Percentiles rank a stretch among this genome's conserved stretches.
These are phyloP conservation scores for Piper betle DNA, from an alignment of 164 flowering plant genomes.

Conservation along the genomic window DNA sequence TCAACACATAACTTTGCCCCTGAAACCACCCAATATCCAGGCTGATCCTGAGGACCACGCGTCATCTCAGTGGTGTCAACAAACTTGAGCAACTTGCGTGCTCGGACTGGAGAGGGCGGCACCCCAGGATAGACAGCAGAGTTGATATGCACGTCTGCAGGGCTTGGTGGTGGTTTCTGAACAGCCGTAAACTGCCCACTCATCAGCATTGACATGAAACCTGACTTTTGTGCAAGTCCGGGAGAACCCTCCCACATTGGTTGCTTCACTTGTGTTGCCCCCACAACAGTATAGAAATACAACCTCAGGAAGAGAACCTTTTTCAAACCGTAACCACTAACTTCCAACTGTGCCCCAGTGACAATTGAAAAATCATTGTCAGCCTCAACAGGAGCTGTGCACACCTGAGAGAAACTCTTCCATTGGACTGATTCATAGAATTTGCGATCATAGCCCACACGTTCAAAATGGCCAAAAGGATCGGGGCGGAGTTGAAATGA, in stretches of 20 bases:
- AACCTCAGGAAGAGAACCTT: slow-evolving; percentile 69
- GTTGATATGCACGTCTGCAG: slow-evolving; percentile 79
- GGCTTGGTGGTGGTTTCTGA: slow-evolving; percentile 66
- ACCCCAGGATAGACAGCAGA: slow-evolving; percentile 96
- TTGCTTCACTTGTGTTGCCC: slow-evolving; percentile 41
- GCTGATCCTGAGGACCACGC: slow-evolving; percentile 86
- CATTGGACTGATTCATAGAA: slow-evolving; percentile 81
- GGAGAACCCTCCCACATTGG: slow-evolving; percentile 94
- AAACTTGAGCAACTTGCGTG: slow-evolving; percentile 58
- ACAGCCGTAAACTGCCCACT: slow-evolving; percentile 72
- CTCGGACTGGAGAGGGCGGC: slow-evolving; percentile 74
- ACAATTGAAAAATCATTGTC: slow-evolving; percentile 72
- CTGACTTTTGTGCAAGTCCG: slow-evolving; percentile 66
- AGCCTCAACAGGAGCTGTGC: slow-evolving; percentile 93
- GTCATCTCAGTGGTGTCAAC: slow-evolving; percentile 90
- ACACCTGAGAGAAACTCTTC: slow-evolving; percentile 89
- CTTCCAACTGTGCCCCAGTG: slow-evolving; percentile 80
- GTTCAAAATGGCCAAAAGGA: slow-evolving; percentile 27
- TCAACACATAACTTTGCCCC: slow-evolving; percentile 85
- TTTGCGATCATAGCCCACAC: slow-evolving; percentile 36
- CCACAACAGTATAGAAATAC: slow-evolving; percentile 52
- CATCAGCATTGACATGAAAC: slow-evolving; percentile 75
- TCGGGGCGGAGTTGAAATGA: slow-evolving; percentile 48
- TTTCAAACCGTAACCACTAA: slow-evolving; percentile 60
- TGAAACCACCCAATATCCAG: slow-evolving; percentile 96